A percentile compares a stretch with the other conserved stretches of the same genome.
Conservation (phyloP, 2,329 filamentous ascomycete genomes). For the Aurifilum marmelostoma region DNA sequence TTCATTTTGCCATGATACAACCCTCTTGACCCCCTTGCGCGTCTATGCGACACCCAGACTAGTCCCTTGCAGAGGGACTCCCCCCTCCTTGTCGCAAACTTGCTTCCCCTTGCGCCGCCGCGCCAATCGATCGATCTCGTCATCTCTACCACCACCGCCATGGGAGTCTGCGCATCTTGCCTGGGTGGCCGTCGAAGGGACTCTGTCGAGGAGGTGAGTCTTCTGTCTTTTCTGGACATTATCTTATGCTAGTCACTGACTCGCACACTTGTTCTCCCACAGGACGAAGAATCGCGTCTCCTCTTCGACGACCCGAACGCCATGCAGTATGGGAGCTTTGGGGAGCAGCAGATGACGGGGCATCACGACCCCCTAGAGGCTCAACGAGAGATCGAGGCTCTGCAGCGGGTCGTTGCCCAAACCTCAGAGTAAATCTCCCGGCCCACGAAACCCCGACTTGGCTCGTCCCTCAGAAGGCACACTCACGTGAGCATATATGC, state of each 20-base stretch:
- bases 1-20: constrained; percentile 11
- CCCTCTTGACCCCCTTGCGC: constrained; percentile 11
- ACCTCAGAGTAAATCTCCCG: constrained; percentile 62
- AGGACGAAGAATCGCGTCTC: constrained; percentile 62
- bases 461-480: background rate
- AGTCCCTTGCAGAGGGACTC: constrained; percentile 23
- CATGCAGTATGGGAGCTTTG: constrained; percentile 66
- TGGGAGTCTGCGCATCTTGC: constrained; percentile 29
- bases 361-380: constrained; percentile 65
- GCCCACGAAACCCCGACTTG: background rate
- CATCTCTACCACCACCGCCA: background rate
- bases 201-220: constrained; percentile 24
- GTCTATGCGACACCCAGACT: constrained; percentile 23
- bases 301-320: constrained; percentile 64
- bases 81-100: constrained; percentile 3
- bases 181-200: constrained; percentile 28
- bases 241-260: constrained; percentile 14
- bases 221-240: background rate
- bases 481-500: constrained; percentile 12
- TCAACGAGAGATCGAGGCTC: constrained; percentile 65
- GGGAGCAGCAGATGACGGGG: constrained; percentile 55
- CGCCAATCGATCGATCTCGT: background rate
- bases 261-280: background rate
- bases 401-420: constrained; percentile 65
- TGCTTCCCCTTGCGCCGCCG: background rate